Percentiles rank a stretch among this genome's conserved stretches.
phyloP scores from a whole-genome alignment of 108 stramenopile species.

The Nitzschia palea region DNA sequence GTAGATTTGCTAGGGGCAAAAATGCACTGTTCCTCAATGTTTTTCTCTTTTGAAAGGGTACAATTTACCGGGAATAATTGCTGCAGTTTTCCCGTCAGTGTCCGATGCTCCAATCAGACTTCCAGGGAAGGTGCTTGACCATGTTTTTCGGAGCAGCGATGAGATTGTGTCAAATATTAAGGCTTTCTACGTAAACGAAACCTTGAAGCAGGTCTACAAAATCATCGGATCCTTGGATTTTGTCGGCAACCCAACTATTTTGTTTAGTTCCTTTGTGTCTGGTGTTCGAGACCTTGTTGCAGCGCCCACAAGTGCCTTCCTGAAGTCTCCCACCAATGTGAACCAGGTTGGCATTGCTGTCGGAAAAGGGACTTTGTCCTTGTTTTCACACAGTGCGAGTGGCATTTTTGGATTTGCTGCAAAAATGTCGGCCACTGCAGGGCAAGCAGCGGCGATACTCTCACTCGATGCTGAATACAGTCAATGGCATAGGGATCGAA shows the following conservation, averaged over 20 bases:
- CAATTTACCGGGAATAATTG: slow-evolving; percentile 35
- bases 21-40: background rate
- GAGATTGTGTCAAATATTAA: slow-evolving; percentile 69
- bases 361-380: slow-evolving; percentile 90
- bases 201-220: slow-evolving; percentile 91
- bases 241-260: slow-evolving; percentile 91
- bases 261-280: slow-evolving; percentile 80
- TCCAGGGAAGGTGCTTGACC: slow-evolving; percentile 77
- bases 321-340: slow-evolving; percentile 86
- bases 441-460: slow-evolving; percentile 60
- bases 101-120: slow-evolving; percentile 86
- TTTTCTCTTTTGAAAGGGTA: background rate
- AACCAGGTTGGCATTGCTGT: slow-evolving; percentile 89
- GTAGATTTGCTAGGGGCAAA: background rate
- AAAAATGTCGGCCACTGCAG: slow-evolving; percentile 69
- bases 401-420: slow-evolving; percentile 89
- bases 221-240: slow-evolving; percentile 94
- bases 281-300: slow-evolving; percentile 93
- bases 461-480: slow-evolving; percentile 79
- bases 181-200: slow-evolving; percentile 78
- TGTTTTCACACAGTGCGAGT: slow-evolving; percentile 89
- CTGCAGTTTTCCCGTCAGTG: slow-evolving; percentile 63
- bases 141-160: slow-evolving; percentile 59
- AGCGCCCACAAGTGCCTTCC: slow-evolving; percentile 79
- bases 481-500: slow-evolving; percentile 69